Evolutionary conservation across 495 filamentous ascomycete genomes (phyloP), one percentile per base, ranked within the genome.

Genomic region (Parathielavia appendiculata): DNA sequence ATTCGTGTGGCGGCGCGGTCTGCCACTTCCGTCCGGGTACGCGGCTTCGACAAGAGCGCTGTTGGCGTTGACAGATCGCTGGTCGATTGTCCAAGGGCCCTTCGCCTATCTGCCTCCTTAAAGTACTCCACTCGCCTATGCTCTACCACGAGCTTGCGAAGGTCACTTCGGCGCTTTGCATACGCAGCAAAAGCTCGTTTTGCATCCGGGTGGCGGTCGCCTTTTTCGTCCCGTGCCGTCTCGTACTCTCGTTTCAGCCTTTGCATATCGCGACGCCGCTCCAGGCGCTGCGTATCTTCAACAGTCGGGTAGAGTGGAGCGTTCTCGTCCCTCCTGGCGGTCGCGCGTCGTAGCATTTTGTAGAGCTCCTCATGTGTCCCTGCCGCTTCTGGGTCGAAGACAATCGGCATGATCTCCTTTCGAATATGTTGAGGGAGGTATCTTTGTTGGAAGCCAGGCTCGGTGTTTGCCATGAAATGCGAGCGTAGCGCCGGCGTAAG

Each of bases 11-110:
- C 51, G 12, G 2, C 17, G 5, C n/a, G 51, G 51, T 41, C 20
- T 12, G 46, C 9, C 11, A 19, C 22, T 5, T 4, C 22, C 11
- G 23, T 48, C 23, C 13, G 9, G 11, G 51, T 43, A 7, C 22
- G 7, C 16, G 20, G 51, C 19, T 30, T 43, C 16, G 3, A 35
- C 14, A 53, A 30, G 1, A 41, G 17, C 8, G 12, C 36, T 6
- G 14, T 41, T 13, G 22, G 35, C 6, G 19, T 53, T 6, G 36
- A 2, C 20, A 53, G 2, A 9, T 53, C 51, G 51, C 51, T 54
- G 11, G 51, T 54, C 44, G n/a, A 54, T 26, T 54, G 39, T 34
- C 51, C 26, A 54, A 54, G 51, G 16, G 39, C 51, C 17, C 39
- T 54, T 16, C 39, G 23, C 35, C 26, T 45, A 20, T 54, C 51